Evolutionary conservation across 2,329 filamentous ascomycete genomes (phyloP), one percentile per base, ranked within the genome.

Genomic region (Trichocomaceae sp.): DNA sequence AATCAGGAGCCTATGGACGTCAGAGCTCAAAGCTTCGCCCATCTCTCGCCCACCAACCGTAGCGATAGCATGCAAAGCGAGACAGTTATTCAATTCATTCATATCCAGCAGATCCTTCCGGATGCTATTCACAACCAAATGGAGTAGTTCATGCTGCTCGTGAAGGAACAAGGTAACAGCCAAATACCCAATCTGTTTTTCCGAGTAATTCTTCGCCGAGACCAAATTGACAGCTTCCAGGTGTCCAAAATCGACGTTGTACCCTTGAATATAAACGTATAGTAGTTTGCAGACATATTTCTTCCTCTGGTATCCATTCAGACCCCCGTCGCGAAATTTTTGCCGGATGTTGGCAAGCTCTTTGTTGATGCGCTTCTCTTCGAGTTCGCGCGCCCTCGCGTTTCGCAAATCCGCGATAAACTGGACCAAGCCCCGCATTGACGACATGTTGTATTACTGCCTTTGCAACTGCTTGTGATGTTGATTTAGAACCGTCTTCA

Each of bases 271-370:
- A 73, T 99, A 99, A 66, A 99, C 97, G 73, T 99, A 99, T 59
- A 99, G 80, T 63, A 99, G 83, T 84, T 99, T 99, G 88, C 93
- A 99, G 62, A 99, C 93, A 71, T 99, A 99, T 87, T 99, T 99
- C 82, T 99, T 99, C 80, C 95, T 96, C 79, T 96, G 90, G 70
- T 99, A 99, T 62, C 93, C 95, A 69, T 87, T 96, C 56, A 99
- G 78, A 68, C 82, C 93, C 61, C 90, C 91, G 71, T 93, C 88
- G 81, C 95, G 96, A 79, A 97, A 99, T 75, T 97, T 97, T 76
- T 96, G 90, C 67, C 90, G 85, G 71, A 99, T 99, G 69, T 99
- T 99, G 69, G 93, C 93, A 72, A 99, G 77, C 77, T 99, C 93
- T 78, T 99, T 99, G 75, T 99, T 99, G 77, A 99, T 97, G 69